A percentile compares a stretch with the other conserved stretches of the same genome.
Evolutionary conservation across 2,329 filamentous ascomycete species (phyloP).

Genomic region (Trichoderma arundinaceum): DNA sequence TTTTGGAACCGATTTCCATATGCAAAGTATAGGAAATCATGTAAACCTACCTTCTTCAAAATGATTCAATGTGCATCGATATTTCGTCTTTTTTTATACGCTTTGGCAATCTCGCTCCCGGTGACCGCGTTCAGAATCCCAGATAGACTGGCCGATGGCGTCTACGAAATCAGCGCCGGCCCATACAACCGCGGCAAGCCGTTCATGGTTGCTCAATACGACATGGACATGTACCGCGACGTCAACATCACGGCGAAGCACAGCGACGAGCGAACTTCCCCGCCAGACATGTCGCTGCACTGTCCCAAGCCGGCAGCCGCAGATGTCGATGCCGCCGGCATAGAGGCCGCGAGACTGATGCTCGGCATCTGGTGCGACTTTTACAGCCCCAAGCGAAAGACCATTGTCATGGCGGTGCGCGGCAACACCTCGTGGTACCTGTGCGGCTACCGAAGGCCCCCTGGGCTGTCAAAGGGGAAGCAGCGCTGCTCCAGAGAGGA

Average conservation of each 20-base stretch:
- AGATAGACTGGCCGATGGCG: not conserved
- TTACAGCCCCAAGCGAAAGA: not conserved
- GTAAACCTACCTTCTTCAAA: too few relatives aligned
- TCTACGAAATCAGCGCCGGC: conserved; percentile 13
- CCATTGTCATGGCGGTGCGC: conserved; percentile 22
- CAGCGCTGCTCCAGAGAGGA: conserved; percentile 5
- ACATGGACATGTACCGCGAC: not conserved
- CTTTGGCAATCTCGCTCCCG: not conserved
- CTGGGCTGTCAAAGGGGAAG: not conserved
- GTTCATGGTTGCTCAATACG: conserved; percentile 6
- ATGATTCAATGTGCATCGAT: too few relatives aligned
- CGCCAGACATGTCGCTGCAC: not conserved
- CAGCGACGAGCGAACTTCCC: conserved; percentile 1
- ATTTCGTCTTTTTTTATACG: not conserved
- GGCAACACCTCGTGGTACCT: conserved; percentile 23
- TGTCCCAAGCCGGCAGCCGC: not conserved
- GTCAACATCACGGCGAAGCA: conserved; percentile 5
- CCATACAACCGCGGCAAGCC: not conserved
- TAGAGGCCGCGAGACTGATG: conserved; percentile 15
- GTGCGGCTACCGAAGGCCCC: conserved; percentile 15
- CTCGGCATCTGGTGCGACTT: conserved; percentile 31
- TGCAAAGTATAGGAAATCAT: too few relatives aligned
- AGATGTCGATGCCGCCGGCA: not conserved
- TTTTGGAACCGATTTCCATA: too few relatives aligned
- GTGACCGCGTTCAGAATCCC: not conserved